Base-by-base conservation (phyloP, 345 rosid species). In the Anastatica hierochuntica region DNA sequence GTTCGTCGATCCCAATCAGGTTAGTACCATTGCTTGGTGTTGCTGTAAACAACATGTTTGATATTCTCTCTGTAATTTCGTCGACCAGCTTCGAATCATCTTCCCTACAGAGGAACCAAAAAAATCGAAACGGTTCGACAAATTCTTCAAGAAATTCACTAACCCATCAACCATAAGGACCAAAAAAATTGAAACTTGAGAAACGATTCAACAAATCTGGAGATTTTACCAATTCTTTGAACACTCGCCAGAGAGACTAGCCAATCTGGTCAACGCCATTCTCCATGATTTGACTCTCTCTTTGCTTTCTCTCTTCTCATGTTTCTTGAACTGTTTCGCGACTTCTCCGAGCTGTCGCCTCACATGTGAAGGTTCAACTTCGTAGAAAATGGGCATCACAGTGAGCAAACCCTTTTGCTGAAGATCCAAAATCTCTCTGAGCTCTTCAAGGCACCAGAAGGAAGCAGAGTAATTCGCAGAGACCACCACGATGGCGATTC, bases 381-480 rank as follows among this genome's bases (percentile, higher is more conserved):
- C 24, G 14, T 62, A 62, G 54, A 68, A 68, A 20, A 69, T 41
- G 6, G 69, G 73, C 1, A 69, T 19, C 1, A 64, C 74, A 5
- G 43, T 19, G 5, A 58, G 14, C 16, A 12, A 30, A 24, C 45
- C 44, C 1, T 7, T 16, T 7, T 51, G 13, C 27, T 38, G 8
- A 8, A 16, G 57, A 10, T 55, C 35, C 23, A 62, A 2, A 15
- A 67, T 67, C 36, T 60, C 23, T 2, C 7, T 6, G 4, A 67
- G 47, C 23, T 67, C 66, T 8, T 64, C 56, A 1, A 64, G 69
- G 6, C 69, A 64, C 62, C 56, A 64, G 0, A 0, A 0, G 1
- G 66, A 67, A 16, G 62, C 58, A 27, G 60, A 13, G 23, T 60
- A 67, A 9, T 53, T 37, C 17, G 8, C 31, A 11, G 71, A 67